Percentiles rank a stretch among this genome's conserved stretches.
Evolutionary conservation across 352 stramenopile genomes (phyloP).

Genomic region (Phytophthora niederhauseri): DNA sequence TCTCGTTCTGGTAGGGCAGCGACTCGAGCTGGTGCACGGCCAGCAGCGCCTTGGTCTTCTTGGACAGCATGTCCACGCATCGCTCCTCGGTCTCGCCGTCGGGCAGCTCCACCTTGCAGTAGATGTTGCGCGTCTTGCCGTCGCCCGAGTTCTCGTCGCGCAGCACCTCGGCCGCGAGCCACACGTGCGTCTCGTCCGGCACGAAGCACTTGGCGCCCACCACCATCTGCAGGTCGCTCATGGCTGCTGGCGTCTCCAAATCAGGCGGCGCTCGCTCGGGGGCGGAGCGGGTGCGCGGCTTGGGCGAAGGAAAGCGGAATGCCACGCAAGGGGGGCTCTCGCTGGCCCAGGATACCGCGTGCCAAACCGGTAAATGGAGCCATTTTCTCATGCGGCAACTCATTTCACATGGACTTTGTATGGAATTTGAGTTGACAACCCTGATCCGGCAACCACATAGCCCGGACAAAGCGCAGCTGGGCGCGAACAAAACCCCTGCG

Average conservation of each 20-base stretch:
- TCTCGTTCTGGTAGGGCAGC: slow-evolving; percentile 88
- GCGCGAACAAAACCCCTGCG: slow-evolving; percentile 9
- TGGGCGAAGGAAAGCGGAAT: slow-evolving; percentile 30
- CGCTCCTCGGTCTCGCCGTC: slow-evolving; percentile 56
- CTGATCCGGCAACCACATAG: slow-evolving; percentile 32
- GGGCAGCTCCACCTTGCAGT: slow-evolving; percentile 67
- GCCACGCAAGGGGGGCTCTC: slow-evolving; percentile 15
- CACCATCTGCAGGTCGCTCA: slow-evolving; percentile 66
- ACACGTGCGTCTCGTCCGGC: slow-evolving; percentile 85
- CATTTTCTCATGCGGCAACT: slow-evolving; percentile 28
- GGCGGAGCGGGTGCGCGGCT: slow-evolving; percentile 9
- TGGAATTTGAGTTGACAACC: background rate
- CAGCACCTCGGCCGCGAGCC: slow-evolving; percentile 79
- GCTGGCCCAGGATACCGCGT: slow-evolving; percentile 23
- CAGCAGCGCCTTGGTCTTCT: slow-evolving; percentile 75
- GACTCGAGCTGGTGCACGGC: slow-evolving; percentile 76
- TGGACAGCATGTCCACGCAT: slow-evolving; percentile 71
- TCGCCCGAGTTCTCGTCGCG: slow-evolving; percentile 68
- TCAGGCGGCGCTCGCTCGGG: slow-evolving; percentile 4
- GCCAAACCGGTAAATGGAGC: slow-evolving; percentile 28
- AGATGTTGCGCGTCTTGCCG: slow-evolving; percentile 70
- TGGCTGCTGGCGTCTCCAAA: slow-evolving; percentile 38
- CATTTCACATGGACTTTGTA: slow-evolving; percentile 13
- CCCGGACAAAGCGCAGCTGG: slow-evolving; percentile 26
- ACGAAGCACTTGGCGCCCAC: slow-evolving; percentile 86